These are phyloP conservation scores for Balakata baccata DNA, from an alignment of 345 rosid species.

Conservation along the genomic window DNA sequence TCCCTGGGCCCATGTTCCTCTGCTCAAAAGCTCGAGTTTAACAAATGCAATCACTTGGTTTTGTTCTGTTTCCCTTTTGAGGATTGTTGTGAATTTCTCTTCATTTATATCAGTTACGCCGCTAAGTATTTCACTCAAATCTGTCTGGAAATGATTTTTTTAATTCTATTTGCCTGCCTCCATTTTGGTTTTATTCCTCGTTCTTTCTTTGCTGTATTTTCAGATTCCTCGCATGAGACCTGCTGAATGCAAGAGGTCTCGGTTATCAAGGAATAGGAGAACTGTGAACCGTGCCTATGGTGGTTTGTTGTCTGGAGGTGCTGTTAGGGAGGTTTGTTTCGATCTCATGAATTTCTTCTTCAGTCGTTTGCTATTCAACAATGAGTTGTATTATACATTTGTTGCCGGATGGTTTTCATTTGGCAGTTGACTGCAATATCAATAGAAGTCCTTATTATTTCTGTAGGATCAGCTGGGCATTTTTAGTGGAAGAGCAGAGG, in stretches of 20 bases:
- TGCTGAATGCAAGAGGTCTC: conserved; percentile 18
- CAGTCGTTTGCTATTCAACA: not conserved
- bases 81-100: not conserved
- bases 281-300: conserved; percentile 21
- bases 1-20: not conserved
- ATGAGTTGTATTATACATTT: not conserved
- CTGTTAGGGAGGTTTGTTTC: conserved; percentile 18
- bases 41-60: not conserved
- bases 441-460: too few relatives aligned
- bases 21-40: too few relatives aligned
- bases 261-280: conserved; percentile 15
- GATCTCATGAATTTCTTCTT: not conserved
- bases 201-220: not conserved
- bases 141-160: not conserved
- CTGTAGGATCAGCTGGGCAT: conserved; percentile 15
- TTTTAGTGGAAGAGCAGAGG: conserved; percentile 22
- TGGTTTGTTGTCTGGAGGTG: conserved; percentile 22
- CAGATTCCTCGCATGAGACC: conserved; percentile 25
- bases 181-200: not conserved
- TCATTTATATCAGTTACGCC: not conserved
- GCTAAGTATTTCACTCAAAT: not conserved
- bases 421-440: not conserved
- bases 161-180: not conserved
- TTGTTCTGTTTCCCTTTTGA: not conserved
- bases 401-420: not conserved